Evolutionary conservation across 2,329 filamentous ascomycete species (phyloP), one percentile per base, ranked within the genome.

Genomic region (Fusarium continuum): DNA sequence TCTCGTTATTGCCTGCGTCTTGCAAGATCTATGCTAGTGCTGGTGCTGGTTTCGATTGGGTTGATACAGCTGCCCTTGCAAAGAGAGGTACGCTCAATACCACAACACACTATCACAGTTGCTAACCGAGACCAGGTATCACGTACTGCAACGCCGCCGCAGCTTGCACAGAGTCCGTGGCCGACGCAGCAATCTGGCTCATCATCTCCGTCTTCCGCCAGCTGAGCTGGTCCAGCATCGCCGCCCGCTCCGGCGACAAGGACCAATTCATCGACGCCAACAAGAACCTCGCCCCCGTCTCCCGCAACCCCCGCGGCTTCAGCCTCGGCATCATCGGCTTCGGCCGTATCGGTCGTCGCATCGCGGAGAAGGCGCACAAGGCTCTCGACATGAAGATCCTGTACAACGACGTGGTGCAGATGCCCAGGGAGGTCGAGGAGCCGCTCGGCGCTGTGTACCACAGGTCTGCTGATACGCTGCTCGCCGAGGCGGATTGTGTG

Each of bases 361-460:
- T 71, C 20, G 69, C 69, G 2, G 69, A 71, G 26, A 71, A 71
- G 13, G 69, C 69, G 1, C 65, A 71, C 44, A 71, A 70, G 34
- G 69, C 69, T 10, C 64, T 71, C 0, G 68, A 70, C 32, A 71
- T 71, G 69, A 71, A 71, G 45, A 71, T 71, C n/a, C 22, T 71
- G 2, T 71, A 71, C 60, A 71, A 71, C 45, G 69, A 71, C 22
- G 54, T 71, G 2, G 57, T 65, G 1, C 67, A 64, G 17, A 70
- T 70, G 52, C 60, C 68, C 3, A 51, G 35, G 2, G 55, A 57
- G 1, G 25, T 68, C 0, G 68, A 71, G 8, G 13, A 40, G 0
- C 61, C 68, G 1, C 46, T 71, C 3, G 53, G 35, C 4, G 69
- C 69, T 0, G 43, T 56, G 2, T 71, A 61, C n/a, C 66, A 70